phyloP scores from a whole-genome alignment of 1,139 yeast species.

The Martiniozyma asiatica region DNA sequence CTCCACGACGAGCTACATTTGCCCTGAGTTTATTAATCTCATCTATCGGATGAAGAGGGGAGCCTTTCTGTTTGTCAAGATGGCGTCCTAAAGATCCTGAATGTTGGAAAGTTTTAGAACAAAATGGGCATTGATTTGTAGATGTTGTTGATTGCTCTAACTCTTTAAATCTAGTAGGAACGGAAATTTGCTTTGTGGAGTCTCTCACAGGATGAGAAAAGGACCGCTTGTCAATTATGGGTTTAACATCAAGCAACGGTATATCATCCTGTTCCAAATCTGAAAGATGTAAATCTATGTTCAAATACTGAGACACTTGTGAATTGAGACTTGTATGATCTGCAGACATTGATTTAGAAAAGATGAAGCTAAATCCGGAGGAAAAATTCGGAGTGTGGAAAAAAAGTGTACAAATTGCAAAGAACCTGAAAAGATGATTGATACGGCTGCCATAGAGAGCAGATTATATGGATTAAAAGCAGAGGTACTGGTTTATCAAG shows the following conservation, averaged over 20 bases:
- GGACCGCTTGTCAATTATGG: too few relatives aligned
- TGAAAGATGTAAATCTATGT: too few relatives aligned
- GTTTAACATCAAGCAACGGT: too few relatives aligned
- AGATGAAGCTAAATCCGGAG: too few relatives aligned
- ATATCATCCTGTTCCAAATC: too few relatives aligned
- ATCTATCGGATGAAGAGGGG: conserved; percentile 32
- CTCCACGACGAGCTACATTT: conserved; percentile 38
- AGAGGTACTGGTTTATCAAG: background rate
- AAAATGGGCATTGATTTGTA: conserved; percentile 34
- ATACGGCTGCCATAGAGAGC: background rate
- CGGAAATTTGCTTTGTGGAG: too few relatives aligned
- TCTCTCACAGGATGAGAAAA: too few relatives aligned
- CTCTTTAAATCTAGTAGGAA: too few relatives aligned
- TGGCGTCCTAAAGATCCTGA: conserved; percentile 44
- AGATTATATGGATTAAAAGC: background rate
- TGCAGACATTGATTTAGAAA: conserved; percentile 2
- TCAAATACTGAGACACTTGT: conserved; percentile 5
- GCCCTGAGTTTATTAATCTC: conserved; percentile 30
- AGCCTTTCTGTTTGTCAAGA: conserved; percentile 35
- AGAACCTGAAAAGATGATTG: background rate
- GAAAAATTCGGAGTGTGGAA: too few relatives aligned
- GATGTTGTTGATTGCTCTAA: too few relatives aligned
- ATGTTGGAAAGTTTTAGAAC: conserved; percentile 36
- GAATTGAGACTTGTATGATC: conserved; percentile 3
- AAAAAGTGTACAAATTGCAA: too few relatives aligned